Evolutionary conservation across 129 eudicot genomes (phyloP).

Genomic region (Solidago caesia): DNA sequence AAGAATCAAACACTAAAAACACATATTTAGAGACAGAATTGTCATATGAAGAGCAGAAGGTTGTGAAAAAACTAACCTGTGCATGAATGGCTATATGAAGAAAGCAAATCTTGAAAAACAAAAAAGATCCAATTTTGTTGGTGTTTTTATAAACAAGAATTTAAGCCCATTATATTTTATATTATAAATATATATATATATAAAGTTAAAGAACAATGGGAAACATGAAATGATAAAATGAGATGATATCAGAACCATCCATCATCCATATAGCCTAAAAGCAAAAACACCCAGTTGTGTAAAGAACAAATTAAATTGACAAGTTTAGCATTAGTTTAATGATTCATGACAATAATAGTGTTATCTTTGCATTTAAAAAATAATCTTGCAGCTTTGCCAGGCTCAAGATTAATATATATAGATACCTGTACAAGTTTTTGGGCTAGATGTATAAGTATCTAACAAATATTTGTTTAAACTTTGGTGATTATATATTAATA

Average conservation of each 20-base stretch:
- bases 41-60: background rate
- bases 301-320: constrained; percentile 44
- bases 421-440: constrained; percentile 12
- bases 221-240: background rate
- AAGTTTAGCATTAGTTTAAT: constrained; percentile 29
- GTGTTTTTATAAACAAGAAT: constrained; percentile 34
- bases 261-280: constrained; percentile 35
- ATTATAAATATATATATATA: background rate
- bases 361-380: constrained; percentile 18
- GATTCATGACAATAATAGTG: constrained; percentile 19
- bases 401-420: background rate
- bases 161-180: constrained; percentile 21
- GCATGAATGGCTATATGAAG: constrained; percentile 17
- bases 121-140: constrained; percentile 36
- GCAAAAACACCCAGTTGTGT: constrained; percentile 40
- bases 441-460: constrained; percentile 2
- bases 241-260: constrained; percentile 29
- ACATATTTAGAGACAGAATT: constrained; percentile 6
- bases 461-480: constrained; percentile 1
- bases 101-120: constrained; percentile 31
- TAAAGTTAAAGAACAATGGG: constrained; percentile 12
- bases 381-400: constrained; percentile 20
- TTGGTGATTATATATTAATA: background rate
- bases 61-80: constrained; percentile 31
- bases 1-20: constrained; percentile 1